Percentiles rank a stretch among this genome's conserved stretches.
Conservation (phyloP, 2,329 filamentous ascomycete genomes). For the Nemania sp. region DNA sequence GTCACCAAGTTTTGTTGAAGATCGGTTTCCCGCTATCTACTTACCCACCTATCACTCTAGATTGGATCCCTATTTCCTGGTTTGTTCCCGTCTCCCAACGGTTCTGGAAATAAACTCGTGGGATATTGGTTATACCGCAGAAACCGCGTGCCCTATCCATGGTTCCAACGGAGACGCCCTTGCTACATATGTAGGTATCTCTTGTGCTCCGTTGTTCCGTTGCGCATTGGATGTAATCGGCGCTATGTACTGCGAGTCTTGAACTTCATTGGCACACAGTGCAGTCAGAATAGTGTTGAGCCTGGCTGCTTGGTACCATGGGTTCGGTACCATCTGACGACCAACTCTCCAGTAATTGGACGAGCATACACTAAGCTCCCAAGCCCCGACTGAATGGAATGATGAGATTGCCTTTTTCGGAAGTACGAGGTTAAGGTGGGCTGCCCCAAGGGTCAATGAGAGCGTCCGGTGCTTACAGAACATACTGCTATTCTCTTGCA, state of each 20-base stretch:
- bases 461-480: constrained; percentile 29
- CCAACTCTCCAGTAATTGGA: neutral
- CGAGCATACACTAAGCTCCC: constrained; percentile 20
- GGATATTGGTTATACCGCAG: neutral
- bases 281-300: neutral
- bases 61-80: neutral
- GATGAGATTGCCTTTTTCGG: constrained; percentile 12
- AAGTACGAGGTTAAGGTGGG: constrained; percentile 6
- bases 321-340: constrained; percentile 8
- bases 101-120: constrained; percentile 19
- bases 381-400: constrained; percentile 1
- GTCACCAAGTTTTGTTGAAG: neutral
- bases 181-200: no score
- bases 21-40: neutral
- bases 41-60: no score
- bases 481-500: constrained; percentile 27
- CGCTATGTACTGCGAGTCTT: constrained; percentile 4
- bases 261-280: constrained; percentile 2
- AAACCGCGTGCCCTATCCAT: neutral
- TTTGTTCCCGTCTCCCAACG: constrained; percentile 20
- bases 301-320: constrained; percentile 16
- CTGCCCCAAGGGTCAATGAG: constrained; percentile 2
- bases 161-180: neutral
- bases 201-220: constrained; percentile 3
- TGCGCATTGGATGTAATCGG: no score